Evolutionary conservation across 306 rosid genomes (phyloP).

Genomic region (Dryas alaskensis): DNA sequence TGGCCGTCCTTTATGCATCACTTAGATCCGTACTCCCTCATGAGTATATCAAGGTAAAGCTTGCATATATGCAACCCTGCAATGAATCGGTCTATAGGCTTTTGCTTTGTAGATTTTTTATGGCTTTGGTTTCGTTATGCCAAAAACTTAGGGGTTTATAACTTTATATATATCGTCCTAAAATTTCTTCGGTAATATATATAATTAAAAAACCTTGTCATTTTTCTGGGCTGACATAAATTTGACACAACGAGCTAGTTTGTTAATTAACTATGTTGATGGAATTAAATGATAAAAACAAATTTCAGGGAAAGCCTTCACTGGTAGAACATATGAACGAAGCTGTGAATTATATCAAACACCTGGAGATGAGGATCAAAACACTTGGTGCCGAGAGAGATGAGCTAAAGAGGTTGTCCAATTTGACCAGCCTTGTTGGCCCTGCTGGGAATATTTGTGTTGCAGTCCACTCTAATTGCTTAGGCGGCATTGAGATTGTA

Average conservation of each 20-base stretch:
- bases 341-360: constrained; percentile 31
- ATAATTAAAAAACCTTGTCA: no score
- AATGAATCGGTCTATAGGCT: no score
- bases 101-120: no score
- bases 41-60: constrained; percentile 22
- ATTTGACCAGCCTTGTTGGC: neutral
- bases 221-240: no score
- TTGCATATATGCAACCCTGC: no score
- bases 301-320: constrained; percentile 30
- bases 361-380: constrained; percentile 9
- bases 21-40: constrained; percentile 35
- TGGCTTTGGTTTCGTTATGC: no score
- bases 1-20: constrained; percentile 21
- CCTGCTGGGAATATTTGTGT: constrained; percentile 4
- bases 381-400: constrained; percentile 16
- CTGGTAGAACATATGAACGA: constrained; percentile 30
- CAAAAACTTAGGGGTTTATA: no score
- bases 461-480: constrained; percentile 34
- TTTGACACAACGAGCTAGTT: no score
- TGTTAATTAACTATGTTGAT: neutral
- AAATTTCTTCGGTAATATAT: no score
- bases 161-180: no score
- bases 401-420: neutral
- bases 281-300: neutral
- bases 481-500: constrained; percentile 48